Conservation (phyloP, 2,329 filamentous ascomycete species). For the Uncinocarpus reesii region DNA sequence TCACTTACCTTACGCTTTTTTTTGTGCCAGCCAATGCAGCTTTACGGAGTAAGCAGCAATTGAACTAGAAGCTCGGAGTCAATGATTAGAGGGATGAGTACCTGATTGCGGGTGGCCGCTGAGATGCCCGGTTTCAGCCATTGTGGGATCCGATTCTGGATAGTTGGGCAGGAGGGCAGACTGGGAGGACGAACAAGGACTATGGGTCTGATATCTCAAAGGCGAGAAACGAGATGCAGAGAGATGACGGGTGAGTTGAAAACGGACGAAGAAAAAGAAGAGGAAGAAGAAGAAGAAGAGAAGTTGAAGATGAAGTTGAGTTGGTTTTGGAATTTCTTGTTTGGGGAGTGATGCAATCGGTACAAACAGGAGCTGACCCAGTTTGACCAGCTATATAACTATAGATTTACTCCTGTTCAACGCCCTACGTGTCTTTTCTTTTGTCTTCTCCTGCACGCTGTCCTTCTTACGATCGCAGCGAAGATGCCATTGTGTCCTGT, state of each 20-base stretch:
- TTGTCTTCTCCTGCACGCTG: neutral
- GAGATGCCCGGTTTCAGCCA: slow-evolving; percentile 6
- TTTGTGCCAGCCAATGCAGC: neutral
- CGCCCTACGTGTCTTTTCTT: neutral
- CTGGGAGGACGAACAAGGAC: neutral
- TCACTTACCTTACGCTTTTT: slow-evolving; percentile 8
- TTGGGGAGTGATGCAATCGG: slow-evolving; percentile 9
- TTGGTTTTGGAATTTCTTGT: neutral
- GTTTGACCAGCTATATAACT: too few relatives aligned
- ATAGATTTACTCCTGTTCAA: too few relatives aligned
- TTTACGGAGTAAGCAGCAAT: neutral
- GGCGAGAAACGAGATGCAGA: neutral
- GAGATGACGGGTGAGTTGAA: neutral
- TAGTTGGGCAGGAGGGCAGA: neutral
- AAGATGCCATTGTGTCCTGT: slow-evolving; percentile 9
- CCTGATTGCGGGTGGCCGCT: slow-evolving; percentile 1
- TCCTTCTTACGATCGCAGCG: neutral
- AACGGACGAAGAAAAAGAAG: neutral
- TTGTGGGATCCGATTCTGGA: neutral
- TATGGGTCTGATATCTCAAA: too few relatives aligned
- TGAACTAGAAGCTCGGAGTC: neutral
- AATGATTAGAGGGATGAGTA: neutral
- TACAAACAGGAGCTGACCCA: slow-evolving; percentile 1
- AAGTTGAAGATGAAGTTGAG: neutral
- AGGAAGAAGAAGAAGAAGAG: neutral